Base-by-base conservation (phyloP, 176 grass and related monocot genomes). In the Tillandsia leiboldiana region DNA sequence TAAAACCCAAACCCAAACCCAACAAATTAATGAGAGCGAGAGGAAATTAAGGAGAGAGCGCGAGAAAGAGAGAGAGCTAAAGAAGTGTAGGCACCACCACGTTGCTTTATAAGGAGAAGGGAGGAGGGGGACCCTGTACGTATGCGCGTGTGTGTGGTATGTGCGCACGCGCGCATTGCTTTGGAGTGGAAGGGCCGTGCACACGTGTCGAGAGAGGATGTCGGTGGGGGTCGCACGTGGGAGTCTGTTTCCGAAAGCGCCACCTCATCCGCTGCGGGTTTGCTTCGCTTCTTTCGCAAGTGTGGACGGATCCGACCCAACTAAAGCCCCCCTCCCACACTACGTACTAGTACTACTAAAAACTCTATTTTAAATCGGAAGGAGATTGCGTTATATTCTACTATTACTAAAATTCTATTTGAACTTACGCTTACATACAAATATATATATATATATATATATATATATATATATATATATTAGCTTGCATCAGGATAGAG, bases 201-300 rank as follows among this genome's bases (percentile, higher is more conserved):
- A 67, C 77, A 80, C 80, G 77, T 81, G 80, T 59, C 73, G 18
- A 10, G 26, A 8, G 13, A 24, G 4, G 63, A 66, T 12, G 8
- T 29, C 18, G 53, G 56, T 59, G 51, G 8, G 66, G 54, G 74
- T 73, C 58, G 58, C 81, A 81, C 83, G 74, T 81, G 79, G 73
- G 83, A 86, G 65, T 65, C 65, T 49, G 66, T 77, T 57, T 85
- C 83, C 73, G 74, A 65, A 58, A 70, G 50, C 26, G 70, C 78
- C 83, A 70, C 72, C 69, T 68, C 74, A 14, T 50, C 54, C 18
- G n/a, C 14, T 59, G n/a, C 12, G 13, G 54, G 1, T 4, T 42
- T 42, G 33, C 33, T 42, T 59, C 8, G 12, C 12, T 59, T 59
- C 3, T 18, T 20, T 59, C 20, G 54, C 15, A 17, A 59, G 54